Base-by-base conservation (phyloP, 148 eudicot species). In the Diospyros lotus region DNA sequence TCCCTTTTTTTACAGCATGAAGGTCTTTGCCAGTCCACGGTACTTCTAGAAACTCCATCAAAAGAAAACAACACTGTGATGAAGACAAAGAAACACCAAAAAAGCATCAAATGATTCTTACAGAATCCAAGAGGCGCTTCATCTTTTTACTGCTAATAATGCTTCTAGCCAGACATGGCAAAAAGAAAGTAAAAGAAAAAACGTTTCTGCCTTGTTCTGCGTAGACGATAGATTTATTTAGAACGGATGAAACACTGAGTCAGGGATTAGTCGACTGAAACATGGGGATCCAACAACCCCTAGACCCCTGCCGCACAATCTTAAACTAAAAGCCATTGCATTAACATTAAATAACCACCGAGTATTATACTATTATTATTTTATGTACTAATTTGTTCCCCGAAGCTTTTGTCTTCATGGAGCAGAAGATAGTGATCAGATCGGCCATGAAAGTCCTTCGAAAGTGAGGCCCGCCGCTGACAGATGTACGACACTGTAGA, bases 31-130 rank as follows among this genome's bases (percentile, higher is more conserved):
- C 78, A 17, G 68, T 71, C 72, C 76, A 54, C 12, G 45, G 76
- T 28, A 48, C 80, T 50, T 70, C 63, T 56, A 40, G 79, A 76
- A 76, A 73, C 48, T 54, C 53, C 74, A 48, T 65, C 53, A 71
- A 71, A 53, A 14, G 72, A 63, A 42, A 74, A 44, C 74, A 80
- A 62, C 15, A 54, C 39, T 4, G 64, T 63, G 68, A 76, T 58
- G 60, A 14, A 68, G 46, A 67, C n/a, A 58, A 7, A 53, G 67
- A 67, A 71, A 70, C 68, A 72, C 75, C 52, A 48, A 4, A 71
- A 75, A 78, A 71, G 76, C 45, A 54, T 67, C 61, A 55, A 5
- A 9, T 55, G 58, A 65, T 56, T 64, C 55, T 61, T 50, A 50
- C 56, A 1, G 44, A 55, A 42, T 72, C 75, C 42, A 64, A 64